A percentile compares a stretch with the other conserved stretches of the same genome.
Conservation (phyloP, 257 asterid genomes). For the Gentiana macrophylla region DNA sequence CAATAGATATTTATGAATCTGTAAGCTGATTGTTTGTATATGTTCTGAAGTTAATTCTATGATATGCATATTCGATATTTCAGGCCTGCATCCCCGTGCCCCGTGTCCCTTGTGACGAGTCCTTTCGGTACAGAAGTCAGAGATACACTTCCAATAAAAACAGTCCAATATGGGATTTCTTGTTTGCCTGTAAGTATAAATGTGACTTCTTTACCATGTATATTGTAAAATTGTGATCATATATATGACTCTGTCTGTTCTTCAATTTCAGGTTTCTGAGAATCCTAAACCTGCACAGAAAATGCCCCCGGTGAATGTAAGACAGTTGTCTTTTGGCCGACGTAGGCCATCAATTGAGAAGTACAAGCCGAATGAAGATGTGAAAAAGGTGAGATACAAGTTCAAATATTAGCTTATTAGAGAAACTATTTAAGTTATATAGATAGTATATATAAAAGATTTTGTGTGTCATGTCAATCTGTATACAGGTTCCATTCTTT, state of each 20-base stretch:
- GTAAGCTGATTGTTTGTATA: background rate
- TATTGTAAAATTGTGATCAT: background rate
- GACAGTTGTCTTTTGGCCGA: conserved; percentile 10
- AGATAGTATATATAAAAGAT: background rate
- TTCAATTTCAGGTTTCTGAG: conserved; percentile 15
- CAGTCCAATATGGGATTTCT: conserved; percentile 26
- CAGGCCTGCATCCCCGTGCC: conserved; percentile 13
- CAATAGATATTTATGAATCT: background rate
- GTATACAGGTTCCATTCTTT: conserved; percentile 19
- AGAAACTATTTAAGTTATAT: background rate
- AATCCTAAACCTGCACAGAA: conserved; percentile 9
- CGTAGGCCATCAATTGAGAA: conserved; percentile 8
- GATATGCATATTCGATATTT: conserved; percentile 1
- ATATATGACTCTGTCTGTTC: background rate
- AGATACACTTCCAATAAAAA: conserved; percentile 5
- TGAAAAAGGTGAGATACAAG: conserved; percentile 23
- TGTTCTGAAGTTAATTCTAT: background rate
- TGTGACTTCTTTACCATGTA: background rate
- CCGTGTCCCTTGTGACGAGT: conserved; percentile 3
- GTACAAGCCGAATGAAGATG: conserved; percentile 16
- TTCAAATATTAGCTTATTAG: background rate
- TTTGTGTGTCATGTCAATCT: background rate
- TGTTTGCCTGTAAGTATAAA: conserved; percentile 22
- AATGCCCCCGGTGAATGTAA: conserved; percentile 9
- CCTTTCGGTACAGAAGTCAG: conserved; percentile 12